Evolutionary conservation across 495 filamentous ascomycete genomes (phyloP).

Genomic region (Penicillium cinerascens): DNA sequence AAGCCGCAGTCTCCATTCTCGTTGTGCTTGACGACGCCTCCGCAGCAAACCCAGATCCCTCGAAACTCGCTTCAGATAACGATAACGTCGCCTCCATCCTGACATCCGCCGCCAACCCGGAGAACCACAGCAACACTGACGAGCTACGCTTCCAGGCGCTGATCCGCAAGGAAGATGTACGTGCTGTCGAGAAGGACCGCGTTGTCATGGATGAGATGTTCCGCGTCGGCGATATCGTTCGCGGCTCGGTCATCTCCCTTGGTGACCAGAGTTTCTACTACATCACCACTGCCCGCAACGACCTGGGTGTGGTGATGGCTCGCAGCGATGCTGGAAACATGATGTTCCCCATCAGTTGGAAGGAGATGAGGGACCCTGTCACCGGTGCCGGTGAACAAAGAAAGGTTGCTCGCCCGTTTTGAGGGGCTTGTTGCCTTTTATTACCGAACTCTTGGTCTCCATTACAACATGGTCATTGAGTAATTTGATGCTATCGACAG

Average conservation of each 20-base stretch:
- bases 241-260: slow-evolving; percentile 83
- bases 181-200: slow-evolving; percentile 92
- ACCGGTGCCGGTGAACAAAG: slow-evolving; percentile 76
- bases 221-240: slow-evolving; percentile 87
- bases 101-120: slow-evolving; percentile 40
- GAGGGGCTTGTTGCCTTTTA: slow-evolving; percentile 24
- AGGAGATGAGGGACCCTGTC: slow-evolving; percentile 79
- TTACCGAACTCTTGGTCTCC: background rate
- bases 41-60: slow-evolving; percentile 39
- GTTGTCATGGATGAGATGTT: slow-evolving; percentile 90
- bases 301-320: slow-evolving; percentile 92
- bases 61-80: slow-evolving; percentile 36
- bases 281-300: slow-evolving; percentile 81
- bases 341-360: slow-evolving; percentile 93
- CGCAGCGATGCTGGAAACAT: slow-evolving; percentile 81
- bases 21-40: slow-evolving; percentile 59
- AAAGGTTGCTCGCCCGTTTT: slow-evolving; percentile 93
- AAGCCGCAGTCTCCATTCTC: slow-evolving; percentile 79
- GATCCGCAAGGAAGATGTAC: slow-evolving; percentile 79
- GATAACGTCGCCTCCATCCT: slow-evolving; percentile 51
- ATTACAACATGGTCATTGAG: background rate
- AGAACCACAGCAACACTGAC: slow-evolving; percentile 46
- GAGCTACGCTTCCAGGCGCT: slow-evolving; percentile 48
- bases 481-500: background rate
- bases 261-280: slow-evolving; percentile 96